Evolutionary conservation across 2,329 filamentous ascomycete species (phyloP).

Genomic region (Exophiala bonariae): DNA sequence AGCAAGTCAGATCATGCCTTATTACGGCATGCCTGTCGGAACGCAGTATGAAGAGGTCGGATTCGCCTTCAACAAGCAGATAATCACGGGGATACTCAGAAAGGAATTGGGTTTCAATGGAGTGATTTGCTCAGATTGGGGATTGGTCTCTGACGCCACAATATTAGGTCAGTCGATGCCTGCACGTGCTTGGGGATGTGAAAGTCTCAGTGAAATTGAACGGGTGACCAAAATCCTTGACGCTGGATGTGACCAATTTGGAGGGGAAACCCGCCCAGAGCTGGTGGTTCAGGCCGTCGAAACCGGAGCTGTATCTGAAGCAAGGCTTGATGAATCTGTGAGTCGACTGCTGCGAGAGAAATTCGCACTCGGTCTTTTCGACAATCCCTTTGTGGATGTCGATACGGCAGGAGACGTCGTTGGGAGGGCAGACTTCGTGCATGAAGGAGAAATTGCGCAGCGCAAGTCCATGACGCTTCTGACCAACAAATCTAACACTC

Average conservation of each 20-base stretch:
- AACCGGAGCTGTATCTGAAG: slow-evolving; percentile 38
- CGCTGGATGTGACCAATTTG: slow-evolving; percentile 55
- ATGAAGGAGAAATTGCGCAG: slow-evolving; percentile 10
- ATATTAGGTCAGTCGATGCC: slow-evolving; percentile 36
- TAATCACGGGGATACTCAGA: slow-evolving; percentile 52
- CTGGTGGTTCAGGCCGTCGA: slow-evolving; percentile 35
- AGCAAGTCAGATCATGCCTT: slow-evolving; percentile 18
- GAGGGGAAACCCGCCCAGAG: slow-evolving; percentile 51
- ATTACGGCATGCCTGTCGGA: slow-evolving; percentile 15
- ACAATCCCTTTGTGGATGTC: slow-evolving; percentile 51
- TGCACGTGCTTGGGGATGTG: slow-evolving; percentile 46
- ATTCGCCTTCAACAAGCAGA: slow-evolving; percentile 53
- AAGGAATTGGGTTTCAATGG: slow-evolving; percentile 52
- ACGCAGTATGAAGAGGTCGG: slow-evolving; percentile 29
- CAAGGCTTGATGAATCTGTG: slow-evolving; percentile 49
- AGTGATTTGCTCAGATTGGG: slow-evolving; percentile 56
- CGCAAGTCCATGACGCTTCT: slow-evolving; percentile 16
- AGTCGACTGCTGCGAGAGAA: slow-evolving; percentile 51
- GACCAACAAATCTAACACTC: slow-evolving; percentile 9
- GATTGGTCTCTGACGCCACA: slow-evolving; percentile 48
- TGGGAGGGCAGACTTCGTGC: slow-evolving; percentile 9
- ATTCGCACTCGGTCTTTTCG: slow-evolving; percentile 54
- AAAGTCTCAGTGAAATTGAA: slow-evolving; percentile 45
- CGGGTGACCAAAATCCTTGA: slow-evolving; percentile 47
- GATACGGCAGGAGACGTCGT: slow-evolving; percentile 6